These are phyloP conservation scores for Penicillium digitatum DNA, from an alignment of 2,329 filamentous ascomycete species.

Conservation along the genomic window DNA sequence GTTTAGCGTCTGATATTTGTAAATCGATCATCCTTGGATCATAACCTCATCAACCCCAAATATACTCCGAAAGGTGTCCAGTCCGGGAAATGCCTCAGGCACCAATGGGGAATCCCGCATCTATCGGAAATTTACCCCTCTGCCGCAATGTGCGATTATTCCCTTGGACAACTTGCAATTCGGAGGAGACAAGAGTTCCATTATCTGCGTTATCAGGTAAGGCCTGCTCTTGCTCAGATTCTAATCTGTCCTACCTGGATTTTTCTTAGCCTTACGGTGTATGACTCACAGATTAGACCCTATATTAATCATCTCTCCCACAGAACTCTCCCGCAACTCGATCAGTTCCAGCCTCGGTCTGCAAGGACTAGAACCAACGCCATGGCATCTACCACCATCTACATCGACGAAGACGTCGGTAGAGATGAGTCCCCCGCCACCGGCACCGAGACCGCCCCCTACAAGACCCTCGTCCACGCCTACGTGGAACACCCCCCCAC, in stretches of 20 bases:
- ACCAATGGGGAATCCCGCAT: conserved; percentile 20
- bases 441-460: conserved; percentile 70
- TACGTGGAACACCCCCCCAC: conserved; percentile 66
- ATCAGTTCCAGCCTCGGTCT: not conserved
- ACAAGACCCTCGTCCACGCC: conserved; percentile 75
- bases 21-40: too few relatives aligned
- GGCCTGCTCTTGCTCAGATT: not conserved
- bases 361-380: conserved; percentile 4
- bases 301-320: conserved; percentile 3
- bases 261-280: not conserved
- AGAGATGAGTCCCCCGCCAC: conserved; percentile 63
- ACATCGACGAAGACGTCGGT: conserved; percentile 78
- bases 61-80: not conserved
- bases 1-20: not conserved
- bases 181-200: conserved; percentile 9
- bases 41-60: not conserved
- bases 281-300: conserved; percentile 20
- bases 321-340: conserved; percentile 5
- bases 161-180: conserved; percentile 11
- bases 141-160: conserved; percentile 19
- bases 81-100: conserved; percentile 26
- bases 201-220: conserved; percentile 4
- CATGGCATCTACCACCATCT: conserved; percentile 49
- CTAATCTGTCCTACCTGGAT: not conserved
- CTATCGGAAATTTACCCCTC: conserved; percentile 36